Conservation (phyloP, 2,329 filamentous ascomycete genomes). For the Ophiostoma sp. region DNA sequence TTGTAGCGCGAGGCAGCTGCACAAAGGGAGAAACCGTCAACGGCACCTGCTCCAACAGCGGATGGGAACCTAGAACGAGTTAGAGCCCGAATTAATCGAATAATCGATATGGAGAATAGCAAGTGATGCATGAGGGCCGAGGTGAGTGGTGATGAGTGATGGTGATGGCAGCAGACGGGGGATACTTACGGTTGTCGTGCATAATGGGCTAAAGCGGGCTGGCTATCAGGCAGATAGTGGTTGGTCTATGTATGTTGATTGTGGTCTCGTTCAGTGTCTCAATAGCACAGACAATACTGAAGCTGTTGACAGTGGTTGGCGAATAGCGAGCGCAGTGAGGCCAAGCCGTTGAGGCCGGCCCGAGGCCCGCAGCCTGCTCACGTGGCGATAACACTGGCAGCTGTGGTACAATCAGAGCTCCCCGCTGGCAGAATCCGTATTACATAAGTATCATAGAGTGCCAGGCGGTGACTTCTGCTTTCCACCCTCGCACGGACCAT, state of each 20-base stretch:
- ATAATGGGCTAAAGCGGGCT: conserved; percentile 12
- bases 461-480: neutral
- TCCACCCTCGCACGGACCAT: conserved; percentile 23
- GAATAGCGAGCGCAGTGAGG: too few species aligned
- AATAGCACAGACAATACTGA: too few species aligned
- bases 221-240: neutral
- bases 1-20: conserved; percentile 80
- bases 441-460: neutral
- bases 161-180: neutral
- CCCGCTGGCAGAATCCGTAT: neutral
- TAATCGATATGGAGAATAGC: too few species aligned
- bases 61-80: conserved; percentile 61
- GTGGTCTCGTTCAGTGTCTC: neutral
- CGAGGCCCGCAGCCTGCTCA: neutral
- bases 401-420: neutral
- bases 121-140: too few species aligned
- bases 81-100: too few species aligned
- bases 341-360: neutral
- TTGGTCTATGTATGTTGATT: neutral
- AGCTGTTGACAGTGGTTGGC: too few species aligned
- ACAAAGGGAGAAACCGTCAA: conserved; percentile 93
- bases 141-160: neutral
- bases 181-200: conserved; percentile 25
- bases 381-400: neutral
- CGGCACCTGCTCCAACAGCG: conserved; percentile 84